Evolutionary conservation across 2,329 filamentous ascomycete genomes (phyloP), one percentile per base, ranked within the genome.

Genomic region (Parasarocladium wereldwijsianum): DNA sequence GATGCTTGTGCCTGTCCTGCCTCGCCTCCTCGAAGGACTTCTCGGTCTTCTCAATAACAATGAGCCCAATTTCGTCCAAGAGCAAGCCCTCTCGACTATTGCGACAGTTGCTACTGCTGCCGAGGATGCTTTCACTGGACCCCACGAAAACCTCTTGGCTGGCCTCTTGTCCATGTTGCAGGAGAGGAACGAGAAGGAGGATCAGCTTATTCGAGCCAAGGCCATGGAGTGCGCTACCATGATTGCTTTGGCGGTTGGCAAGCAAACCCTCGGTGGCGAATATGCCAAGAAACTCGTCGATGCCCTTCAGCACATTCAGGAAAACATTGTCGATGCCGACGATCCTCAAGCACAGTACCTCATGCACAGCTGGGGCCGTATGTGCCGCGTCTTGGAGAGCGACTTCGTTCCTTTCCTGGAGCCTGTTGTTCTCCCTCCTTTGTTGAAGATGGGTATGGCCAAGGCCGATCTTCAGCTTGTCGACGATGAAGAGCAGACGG

Each of bases 151-250:
- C 6, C 65, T 98, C 21, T 98, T 98, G 90, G 90, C 90, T 11
- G 64, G 94, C 28, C 66, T 98, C 6, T 86, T 96, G 53, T 81
- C 78, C 37, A 87, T 96, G 8, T 60, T 98, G 29, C 78, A 77
- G 47, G 75, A 85, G 42, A 85, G 94, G 46, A 87, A 86, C 44
- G 83, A 86, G 31, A 94, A 93, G 58, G 90, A 98, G 47, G 86
- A 86, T 55, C 71, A 87, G 32, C 62, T 96, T 26, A 68, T 98
- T 22, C 74, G 87, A 34, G 90, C 90, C 29, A 98, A 98, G 63
- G 90, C 90, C 3, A 98, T 98, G 90, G 90, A 98, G 56, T 98
- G 90, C 49, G 87, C 90, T 12, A 98, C 90, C 6, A 62, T 98
- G 24, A 98, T 98, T 45, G 84, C 90, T 18, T 63, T 98, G 32